A percentile compares a stretch with the other conserved stretches of the same genome.
phyloP scores from a whole-genome alignment of 306 rosid genomes.

The Lathyrus tuberosus region DNA sequence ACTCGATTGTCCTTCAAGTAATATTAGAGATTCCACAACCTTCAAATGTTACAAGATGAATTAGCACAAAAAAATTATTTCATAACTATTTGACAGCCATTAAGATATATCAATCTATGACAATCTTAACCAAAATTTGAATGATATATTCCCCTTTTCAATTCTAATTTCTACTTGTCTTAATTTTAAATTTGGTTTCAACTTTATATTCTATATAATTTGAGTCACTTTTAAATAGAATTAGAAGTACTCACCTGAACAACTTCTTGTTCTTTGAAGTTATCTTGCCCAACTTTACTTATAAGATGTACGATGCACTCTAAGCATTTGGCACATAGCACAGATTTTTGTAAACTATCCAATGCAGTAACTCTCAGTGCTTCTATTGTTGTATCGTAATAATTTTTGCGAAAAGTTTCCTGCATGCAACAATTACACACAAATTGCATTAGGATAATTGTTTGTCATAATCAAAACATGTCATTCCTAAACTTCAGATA shows the following conservation, averaged over 20 bases:
- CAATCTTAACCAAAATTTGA: not conserved
- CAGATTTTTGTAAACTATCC: not conserved
- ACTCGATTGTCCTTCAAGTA: not conserved
- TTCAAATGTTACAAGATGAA: slow-evolving; percentile 14
- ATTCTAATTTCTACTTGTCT: not conserved
- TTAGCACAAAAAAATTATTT: slow-evolving; percentile 15
- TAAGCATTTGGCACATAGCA: slow-evolving; percentile 7
- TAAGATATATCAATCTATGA: not conserved
- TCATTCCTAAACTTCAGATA: slow-evolving; percentile 6
- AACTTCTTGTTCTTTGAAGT: slow-evolving; percentile 6
- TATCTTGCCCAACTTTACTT: not conserved
- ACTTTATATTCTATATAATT: not conserved
- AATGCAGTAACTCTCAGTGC: slow-evolving; percentile 7
- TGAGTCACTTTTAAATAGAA: not conserved
- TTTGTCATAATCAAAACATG: not conserved
- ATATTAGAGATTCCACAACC: slow-evolving; percentile 19
- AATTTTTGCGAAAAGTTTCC: slow-evolving; percentile 8
- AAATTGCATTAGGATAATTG: not conserved
- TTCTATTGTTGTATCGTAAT: slow-evolving; percentile 11
- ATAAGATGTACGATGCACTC: slow-evolving; percentile 31
- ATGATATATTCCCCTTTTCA: not conserved
- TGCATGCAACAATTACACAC: slow-evolving; percentile 19
- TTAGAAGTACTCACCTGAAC: slow-evolving; percentile 28
- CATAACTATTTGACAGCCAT: slow-evolving; percentile 2
- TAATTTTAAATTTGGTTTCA: not conserved